These are phyloP conservation scores for Sporisorium sorghi DNA, from an alignment of 1,284 basidiomycete genomes.

Conservation along the genomic window DNA sequence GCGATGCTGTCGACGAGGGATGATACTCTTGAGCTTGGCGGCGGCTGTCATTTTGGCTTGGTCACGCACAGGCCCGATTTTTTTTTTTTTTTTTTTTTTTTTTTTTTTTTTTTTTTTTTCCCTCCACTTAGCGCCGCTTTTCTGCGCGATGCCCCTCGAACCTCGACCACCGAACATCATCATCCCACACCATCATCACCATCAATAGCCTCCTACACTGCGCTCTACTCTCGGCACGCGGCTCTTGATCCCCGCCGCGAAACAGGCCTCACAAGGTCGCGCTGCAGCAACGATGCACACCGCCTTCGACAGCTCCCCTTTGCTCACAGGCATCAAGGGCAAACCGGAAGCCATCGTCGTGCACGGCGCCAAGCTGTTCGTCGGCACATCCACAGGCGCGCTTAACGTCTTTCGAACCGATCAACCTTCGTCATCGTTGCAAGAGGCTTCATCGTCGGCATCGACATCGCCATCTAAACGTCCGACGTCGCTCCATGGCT, in stretches of 20 bases:
- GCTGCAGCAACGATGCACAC: slow-evolving; percentile 40
- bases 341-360: slow-evolving; percentile 47
- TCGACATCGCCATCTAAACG: slow-evolving; percentile 10
- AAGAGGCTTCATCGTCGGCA: slow-evolving; percentile 7
- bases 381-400: slow-evolving; percentile 53
- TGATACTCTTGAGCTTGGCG: too few relatives aligned
- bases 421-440: background rate
- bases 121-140: background rate
- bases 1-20: too few relatives aligned
- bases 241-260: background rate
- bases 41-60: too few relatives aligned
- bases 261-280: background rate
- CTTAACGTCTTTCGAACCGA: slow-evolving; percentile 45
- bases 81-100: too few relatives aligned
- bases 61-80: slow-evolving; percentile 3
- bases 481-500: slow-evolving; percentile 12
- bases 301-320: slow-evolving; percentile 47
- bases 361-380: slow-evolving; percentile 56
- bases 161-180: background rate
- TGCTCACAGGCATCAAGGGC: slow-evolving; percentile 47
- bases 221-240: background rate
- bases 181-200: background rate
- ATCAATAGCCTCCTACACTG: background rate
- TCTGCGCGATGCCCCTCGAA: background rate
- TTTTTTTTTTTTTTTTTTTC: too few relatives aligned